Percentiles rank a stretch among this genome's conserved stretches.
Conservation (phyloP, 306 rosid genomes). For the Cicer pinnatifidum region DNA sequence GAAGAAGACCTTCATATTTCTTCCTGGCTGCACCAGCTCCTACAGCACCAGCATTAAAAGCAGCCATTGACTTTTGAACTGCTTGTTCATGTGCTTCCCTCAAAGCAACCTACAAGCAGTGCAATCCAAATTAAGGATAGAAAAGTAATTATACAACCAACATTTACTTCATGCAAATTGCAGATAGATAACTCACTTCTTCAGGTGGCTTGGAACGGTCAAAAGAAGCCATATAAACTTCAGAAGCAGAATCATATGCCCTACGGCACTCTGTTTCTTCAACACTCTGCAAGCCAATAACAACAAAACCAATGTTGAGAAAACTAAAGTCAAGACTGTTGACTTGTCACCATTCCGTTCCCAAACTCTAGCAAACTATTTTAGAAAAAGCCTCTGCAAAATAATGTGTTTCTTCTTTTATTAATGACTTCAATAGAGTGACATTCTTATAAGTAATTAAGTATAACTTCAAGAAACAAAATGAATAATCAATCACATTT, state of each 20-base stretch:
- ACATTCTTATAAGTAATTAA: neutral
- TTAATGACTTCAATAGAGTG: neutral
- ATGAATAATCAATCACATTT: slow-evolving; percentile 10
- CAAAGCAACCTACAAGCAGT: slow-evolving; percentile 66
- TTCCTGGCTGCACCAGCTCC: slow-evolving; percentile 88
- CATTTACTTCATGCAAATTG: slow-evolving; percentile 35
- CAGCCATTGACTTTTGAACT: slow-evolving; percentile 73
- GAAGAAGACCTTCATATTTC: slow-evolving; percentile 76
- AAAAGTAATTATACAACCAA: slow-evolving; percentile 25
- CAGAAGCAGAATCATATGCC: slow-evolving; percentile 81
- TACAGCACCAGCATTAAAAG: slow-evolving; percentile 76
- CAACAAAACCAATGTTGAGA: slow-evolving; percentile 23
- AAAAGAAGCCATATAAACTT: slow-evolving; percentile 73
- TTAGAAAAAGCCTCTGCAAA: neutral
- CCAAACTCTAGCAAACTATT: slow-evolving; percentile 23
- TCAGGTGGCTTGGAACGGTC: slow-evolving; percentile 82
- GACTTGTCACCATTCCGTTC: neutral
- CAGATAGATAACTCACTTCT: slow-evolving; percentile 68
- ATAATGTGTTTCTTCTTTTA: slow-evolving; percentile 3
- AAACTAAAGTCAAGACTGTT: slow-evolving; percentile 11
- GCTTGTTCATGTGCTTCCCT: slow-evolving; percentile 94
- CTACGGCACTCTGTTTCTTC: slow-evolving; percentile 92
- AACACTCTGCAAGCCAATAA: slow-evolving; percentile 70
- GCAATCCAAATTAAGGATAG: slow-evolving; percentile 40
- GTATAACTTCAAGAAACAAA: neutral